Evolutionary conservation across 371 early-diverging fungal genomes (phyloP).

Genomic region (Mortierella sp.): DNA sequence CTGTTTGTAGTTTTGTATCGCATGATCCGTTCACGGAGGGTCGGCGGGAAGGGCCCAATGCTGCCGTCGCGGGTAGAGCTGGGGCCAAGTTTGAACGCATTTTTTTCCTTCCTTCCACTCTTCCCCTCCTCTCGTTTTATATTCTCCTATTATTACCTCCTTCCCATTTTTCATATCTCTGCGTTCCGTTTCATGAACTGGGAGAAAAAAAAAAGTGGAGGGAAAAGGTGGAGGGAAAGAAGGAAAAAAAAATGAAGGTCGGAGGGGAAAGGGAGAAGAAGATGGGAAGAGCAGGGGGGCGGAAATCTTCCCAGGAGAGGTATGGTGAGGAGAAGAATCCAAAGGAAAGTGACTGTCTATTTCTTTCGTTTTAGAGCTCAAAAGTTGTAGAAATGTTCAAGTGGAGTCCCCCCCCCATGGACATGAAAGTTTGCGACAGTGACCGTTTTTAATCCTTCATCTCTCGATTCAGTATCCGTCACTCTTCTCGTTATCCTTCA

Average conservation of each 20-base stretch:
- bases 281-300: background rate
- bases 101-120: background rate
- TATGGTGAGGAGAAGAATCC: too few species aligned
- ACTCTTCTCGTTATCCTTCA: too few species aligned
- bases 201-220: background rate
- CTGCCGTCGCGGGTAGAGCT: constrained; percentile 40
- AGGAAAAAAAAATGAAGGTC: background rate
- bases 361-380: too few species aligned
- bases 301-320: background rate
- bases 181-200: background rate
- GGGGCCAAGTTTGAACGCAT: constrained; percentile 40
- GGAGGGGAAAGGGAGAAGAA: background rate
- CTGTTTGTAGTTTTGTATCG: background rate
- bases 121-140: background rate
- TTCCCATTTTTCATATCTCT: background rate
- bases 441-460: too few species aligned
- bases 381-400: too few species aligned
- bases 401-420: too few species aligned
- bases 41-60: constrained; percentile 9
- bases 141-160: background rate
- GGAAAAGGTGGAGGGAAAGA: background rate
- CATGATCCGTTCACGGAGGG: constrained; percentile 5
- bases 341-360: too few species aligned
- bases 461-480: too few species aligned
- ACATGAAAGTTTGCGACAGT: too few species aligned